These are phyloP conservation scores for Cyphellophora europaea DNA, from an alignment of 2,329 filamentous ascomycete species.

Conservation along the genomic window DNA sequence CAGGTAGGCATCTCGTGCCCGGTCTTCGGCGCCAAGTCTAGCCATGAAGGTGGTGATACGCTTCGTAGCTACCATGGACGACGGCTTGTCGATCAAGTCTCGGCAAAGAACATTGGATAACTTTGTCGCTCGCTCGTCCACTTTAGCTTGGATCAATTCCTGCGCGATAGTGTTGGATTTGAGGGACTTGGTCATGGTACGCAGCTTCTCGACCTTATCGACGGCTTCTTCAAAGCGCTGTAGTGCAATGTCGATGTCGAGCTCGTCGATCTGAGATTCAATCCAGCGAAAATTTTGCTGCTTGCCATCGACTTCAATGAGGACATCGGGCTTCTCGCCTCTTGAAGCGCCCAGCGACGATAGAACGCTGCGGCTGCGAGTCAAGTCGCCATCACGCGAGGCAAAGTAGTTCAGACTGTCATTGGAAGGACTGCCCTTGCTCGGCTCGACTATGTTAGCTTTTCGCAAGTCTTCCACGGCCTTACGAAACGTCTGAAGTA, in stretches of 20 bases:
- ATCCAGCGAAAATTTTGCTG: constrained; percentile 96
- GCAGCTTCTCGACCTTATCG: constrained; percentile 71
- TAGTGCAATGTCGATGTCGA: constrained; percentile 91
- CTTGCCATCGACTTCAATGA: constrained; percentile 93
- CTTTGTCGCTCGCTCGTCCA: constrained; percentile 72
- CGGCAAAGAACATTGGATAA: constrained; percentile 69
- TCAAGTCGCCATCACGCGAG: constrained; percentile 59
- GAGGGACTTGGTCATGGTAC: constrained; percentile 61
- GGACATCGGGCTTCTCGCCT: constrained; percentile 62
- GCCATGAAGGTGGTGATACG: constrained; percentile 77
- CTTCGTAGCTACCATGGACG: constrained; percentile 66
- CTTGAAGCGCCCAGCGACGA: constrained; percentile 63
- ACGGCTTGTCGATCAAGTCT: constrained; percentile 68
- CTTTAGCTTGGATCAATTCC: constrained; percentile 84
- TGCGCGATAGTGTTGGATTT: constrained; percentile 82
- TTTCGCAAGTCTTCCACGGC: constrained; percentile 87
- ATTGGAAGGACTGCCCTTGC: constrained; percentile 72
- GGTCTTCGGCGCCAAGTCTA: constrained; percentile 80
- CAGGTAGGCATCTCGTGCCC: constrained; percentile 78
- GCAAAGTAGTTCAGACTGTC: constrained; percentile 76
- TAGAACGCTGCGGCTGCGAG: constrained; percentile 69
- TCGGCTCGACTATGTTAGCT: constrained; percentile 73
- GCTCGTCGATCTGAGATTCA: constrained; percentile 85
- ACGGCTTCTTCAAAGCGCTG: constrained; percentile 84
- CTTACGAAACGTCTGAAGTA: constrained; percentile 86